Base-by-base conservation (phyloP, 257 asterid genomes). In the Ehretia macrophylla region DNA sequence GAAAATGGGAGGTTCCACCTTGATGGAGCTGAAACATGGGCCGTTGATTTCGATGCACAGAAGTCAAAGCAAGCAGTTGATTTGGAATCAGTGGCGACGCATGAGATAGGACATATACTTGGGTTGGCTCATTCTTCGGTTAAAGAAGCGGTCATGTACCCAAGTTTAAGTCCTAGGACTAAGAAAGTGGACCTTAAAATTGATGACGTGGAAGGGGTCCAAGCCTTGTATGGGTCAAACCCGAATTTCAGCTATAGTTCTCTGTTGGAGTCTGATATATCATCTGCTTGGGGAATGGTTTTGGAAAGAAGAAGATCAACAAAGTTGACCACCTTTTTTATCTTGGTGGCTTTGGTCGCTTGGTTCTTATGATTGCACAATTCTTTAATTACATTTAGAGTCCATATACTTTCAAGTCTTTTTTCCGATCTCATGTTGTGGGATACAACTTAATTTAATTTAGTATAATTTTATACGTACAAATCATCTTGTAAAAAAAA, bases 81-180 rank as follows among this genome's bases (percentile, higher is more conserved):
- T 56, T 72, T 92, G 77, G 98, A 92, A 70, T 88, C 98, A 12
- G 98, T 92, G 78, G 98, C 86, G 53, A 88, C 95, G 27, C 98
- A 92, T 51, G 98, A 92, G 56, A 88, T 92, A 14, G 98, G 98
- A 8, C 98, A 92, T 67, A 47, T 92, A 19, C 78, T 92, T 39
- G 97, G 98, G 18, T 53, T 92, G 77, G 97, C 85, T 46, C 98
- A 92, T 77, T 79, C 98, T 0, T 60, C 93, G 70, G 95, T 79
- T 16, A 84, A 81, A 66, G 88, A 85, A 49, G 93, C 98, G 37
- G 72, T 88, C 10, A 92, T 92, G 97, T 92, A 84, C 67, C 95
- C 97, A 49, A 88, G 83, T 68, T 56, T 88, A 76, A 79, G 85
- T 56, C 97, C 95, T 13, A 81, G 98, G 75, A 77, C 84, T 0